Conservation (phyloP, 305 asterid species). For the Fraxinus ornus region DNA sequence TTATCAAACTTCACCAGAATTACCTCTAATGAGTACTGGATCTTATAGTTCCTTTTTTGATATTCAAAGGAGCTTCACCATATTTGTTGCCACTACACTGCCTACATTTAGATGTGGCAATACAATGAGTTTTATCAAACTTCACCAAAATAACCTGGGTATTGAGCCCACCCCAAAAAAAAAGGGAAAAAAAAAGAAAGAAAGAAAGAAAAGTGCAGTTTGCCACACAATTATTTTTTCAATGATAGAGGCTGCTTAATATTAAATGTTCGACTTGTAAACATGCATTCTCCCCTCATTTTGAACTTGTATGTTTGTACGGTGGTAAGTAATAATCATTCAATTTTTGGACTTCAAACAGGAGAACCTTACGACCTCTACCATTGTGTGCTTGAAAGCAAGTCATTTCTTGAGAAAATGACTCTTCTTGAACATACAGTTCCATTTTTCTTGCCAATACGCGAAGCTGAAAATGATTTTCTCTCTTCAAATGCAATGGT, state of each 20-base stretch:
- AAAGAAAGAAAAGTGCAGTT: background rate
- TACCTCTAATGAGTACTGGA: background rate
- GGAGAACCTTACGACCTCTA: conserved; percentile 92
- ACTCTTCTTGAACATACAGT: conserved; percentile 84
- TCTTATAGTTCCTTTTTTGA: background rate
- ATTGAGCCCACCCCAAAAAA: background rate
- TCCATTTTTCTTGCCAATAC: conserved; percentile 97
- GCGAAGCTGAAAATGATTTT: conserved; percentile 78
- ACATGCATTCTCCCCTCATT: background rate
- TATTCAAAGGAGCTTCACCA: background rate
- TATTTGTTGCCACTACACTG: conserved; percentile 1
- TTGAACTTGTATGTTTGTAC: background rate
- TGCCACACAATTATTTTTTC: background rate
- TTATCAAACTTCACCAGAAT: background rate
- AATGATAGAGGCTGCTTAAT: background rate
- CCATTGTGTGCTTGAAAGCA: conserved; percentile 98
- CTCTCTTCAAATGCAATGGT: conserved; percentile 96
- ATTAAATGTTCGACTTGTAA: background rate
- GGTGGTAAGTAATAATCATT: conserved; percentile 9
- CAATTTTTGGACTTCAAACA: conserved; percentile 37
- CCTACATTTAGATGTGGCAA: background rate
- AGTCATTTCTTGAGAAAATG: conserved; percentile 99
- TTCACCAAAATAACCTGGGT: background rate
- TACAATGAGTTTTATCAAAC: background rate
- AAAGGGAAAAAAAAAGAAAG: too few species aligned